Conservation (phyloP, 371 early-diverging fungal species). For the Apophysomyces sp. region DNA sequence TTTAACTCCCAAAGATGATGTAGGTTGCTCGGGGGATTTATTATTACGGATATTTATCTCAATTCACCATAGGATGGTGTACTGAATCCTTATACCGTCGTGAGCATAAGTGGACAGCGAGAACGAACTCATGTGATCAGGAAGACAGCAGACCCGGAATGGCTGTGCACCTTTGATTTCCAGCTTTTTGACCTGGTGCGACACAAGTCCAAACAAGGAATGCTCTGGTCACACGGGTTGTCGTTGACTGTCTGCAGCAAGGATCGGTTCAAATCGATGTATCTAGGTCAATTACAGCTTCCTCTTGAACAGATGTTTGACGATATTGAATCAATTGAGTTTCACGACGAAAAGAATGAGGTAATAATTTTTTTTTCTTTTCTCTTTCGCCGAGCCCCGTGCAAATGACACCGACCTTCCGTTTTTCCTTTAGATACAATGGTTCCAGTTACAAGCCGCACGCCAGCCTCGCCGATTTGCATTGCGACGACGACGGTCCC, state of each 20-base stretch:
- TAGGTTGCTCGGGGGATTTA: constrained; percentile 6
- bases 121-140: constrained; percentile 43
- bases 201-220: constrained; percentile 17
- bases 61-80: constrained; percentile 15
- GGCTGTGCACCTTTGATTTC: constrained; percentile 43
- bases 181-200: constrained; percentile 21
- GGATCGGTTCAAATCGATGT: constrained; percentile 41
- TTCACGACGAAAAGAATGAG: constrained; percentile 14
- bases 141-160: constrained; percentile 37
- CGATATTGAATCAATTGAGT: constrained; percentile 19
- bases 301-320: constrained; percentile 31
- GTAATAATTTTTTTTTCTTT: constrained; percentile 1
- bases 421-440: constrained; percentile 12
- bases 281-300: constrained; percentile 34
- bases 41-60: background rate
- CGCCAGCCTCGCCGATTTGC: constrained; percentile 5
- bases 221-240: constrained; percentile 30
- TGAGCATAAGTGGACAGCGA: constrained; percentile 34
- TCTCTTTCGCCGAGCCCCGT: constrained; percentile 3
- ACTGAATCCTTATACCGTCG: constrained; percentile 33
- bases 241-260: constrained; percentile 36
- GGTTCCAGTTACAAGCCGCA: constrained; percentile 14
- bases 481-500: constrained; percentile 8
- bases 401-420: background rate
- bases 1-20: constrained; percentile 27